Evolutionary conservation across 2,329 filamentous ascomycete genomes (phyloP), one percentile per base, ranked within the genome.

Genomic region (Alternaria triticina): DNA sequence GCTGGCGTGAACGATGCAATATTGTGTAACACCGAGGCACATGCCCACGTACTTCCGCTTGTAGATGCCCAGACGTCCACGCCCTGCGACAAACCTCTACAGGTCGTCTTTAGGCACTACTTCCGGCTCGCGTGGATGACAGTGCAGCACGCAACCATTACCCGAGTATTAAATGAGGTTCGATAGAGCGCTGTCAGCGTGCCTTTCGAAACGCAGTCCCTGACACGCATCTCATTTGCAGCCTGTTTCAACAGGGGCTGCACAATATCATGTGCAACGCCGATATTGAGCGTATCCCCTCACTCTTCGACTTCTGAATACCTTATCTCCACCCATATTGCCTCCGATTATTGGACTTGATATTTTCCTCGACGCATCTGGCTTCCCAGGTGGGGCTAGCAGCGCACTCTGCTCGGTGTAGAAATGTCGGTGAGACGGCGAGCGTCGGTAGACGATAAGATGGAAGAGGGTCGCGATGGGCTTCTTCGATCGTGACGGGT

Each of bases 341-440:
- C 70, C 65, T 62, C 60, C 58, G 65, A 44, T 62, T 74, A 71
- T 66, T 60, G 50, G 33, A 54, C 28, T 33, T 61, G 43, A 57
- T 43, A 54, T 62, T 51, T 47, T 49, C 46, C 43, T 61, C 59
- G 57, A 65, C 59, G 57, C 55, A 45, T 36, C 44, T 59, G n/a
- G 44, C 52, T 46, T 62, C 36, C 50, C 44, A 30, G 60, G 67
- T 69, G 70, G 72, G 66, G 72, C 71, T 17, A 47, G 51, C 54
- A 57, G 59, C 60, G 57, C 52, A 54, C 20, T 62, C 44, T 59
- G 59, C 62, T 62, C 66, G 70, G 67, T 66, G 68, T 66, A 74
- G 65, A 73, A 77, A 74, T 75, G 73, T 76, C 74, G 74, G 74
- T 76, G 73, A 74, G 72, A 65, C 59, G 23, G 57, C 30, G 36